A percentile compares a stretch with the other conserved stretches of the same genome.
Evolutionary conservation across 2,329 filamentous ascomycete genomes (phyloP).

Genomic region (Escovopsis weberi): DNA sequence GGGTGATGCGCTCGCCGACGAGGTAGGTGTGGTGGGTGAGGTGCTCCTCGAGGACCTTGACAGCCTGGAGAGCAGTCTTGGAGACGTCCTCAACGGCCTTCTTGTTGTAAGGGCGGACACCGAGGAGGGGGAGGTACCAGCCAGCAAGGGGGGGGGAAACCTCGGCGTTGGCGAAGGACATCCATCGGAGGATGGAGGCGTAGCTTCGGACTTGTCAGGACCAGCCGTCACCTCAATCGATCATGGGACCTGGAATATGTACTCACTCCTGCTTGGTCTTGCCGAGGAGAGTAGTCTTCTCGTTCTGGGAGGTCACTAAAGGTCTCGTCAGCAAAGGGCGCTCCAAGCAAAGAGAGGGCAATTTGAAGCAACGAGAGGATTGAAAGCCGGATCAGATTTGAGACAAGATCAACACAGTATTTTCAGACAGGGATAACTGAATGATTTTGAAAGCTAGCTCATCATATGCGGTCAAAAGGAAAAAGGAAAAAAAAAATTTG

Average conservation of each 20-base stretch:
- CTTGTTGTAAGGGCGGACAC: slow-evolving; percentile 87
- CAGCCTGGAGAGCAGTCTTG: slow-evolving; percentile 52
- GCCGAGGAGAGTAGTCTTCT: slow-evolving; percentile 97
- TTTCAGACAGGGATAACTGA: slow-evolving; percentile 99
- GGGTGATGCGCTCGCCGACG: slow-evolving; percentile 91
- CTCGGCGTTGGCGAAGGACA: slow-evolving; percentile 93
- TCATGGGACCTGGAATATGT: background rate
- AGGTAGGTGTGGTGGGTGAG: slow-evolving; percentile 90
- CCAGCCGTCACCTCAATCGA: background rate
- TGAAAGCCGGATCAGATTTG: slow-evolving; percentile 54
- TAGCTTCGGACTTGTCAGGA: slow-evolving; percentile 38
- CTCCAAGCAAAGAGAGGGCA: slow-evolving; percentile 10
- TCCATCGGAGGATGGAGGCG: slow-evolving; percentile 94
- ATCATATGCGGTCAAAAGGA: slow-evolving; percentile 33
- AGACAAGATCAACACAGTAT: slow-evolving; percentile 73
- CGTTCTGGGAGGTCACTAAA: slow-evolving; percentile 94
- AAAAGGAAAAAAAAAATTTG: slow-evolving; percentile 2
- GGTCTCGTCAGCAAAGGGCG: slow-evolving; percentile 17
- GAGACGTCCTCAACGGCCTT: slow-evolving; percentile 74
- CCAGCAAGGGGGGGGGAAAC: slow-evolving; percentile 55
- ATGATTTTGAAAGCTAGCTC: slow-evolving; percentile 56
- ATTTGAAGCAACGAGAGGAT: slow-evolving; percentile 13
- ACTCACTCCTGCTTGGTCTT: slow-evolving; percentile 98
- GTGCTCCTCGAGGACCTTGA: slow-evolving; percentile 71
- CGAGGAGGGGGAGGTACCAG: slow-evolving; percentile 81